Conservation (phyloP, 345 rosid species). For the Salix koriyanagi region DNA sequence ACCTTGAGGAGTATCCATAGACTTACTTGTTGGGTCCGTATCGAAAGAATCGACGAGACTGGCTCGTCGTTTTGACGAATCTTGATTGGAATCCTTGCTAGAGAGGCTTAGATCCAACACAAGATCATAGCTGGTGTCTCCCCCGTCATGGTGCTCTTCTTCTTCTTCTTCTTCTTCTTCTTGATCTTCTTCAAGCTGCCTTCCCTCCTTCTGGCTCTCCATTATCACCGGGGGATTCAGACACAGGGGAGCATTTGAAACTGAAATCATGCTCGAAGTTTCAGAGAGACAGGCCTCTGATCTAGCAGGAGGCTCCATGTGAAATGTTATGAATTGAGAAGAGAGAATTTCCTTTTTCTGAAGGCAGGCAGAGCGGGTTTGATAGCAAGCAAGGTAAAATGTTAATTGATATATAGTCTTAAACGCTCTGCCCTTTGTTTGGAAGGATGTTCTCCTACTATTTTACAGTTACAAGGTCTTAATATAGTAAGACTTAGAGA, state of each 20-base stretch:
- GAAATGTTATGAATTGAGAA: not conserved
- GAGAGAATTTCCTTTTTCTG: not conserved
- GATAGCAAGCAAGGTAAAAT: constrained; percentile 25
- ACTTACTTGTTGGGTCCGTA: constrained; percentile 16
- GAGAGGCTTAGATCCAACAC: constrained; percentile 62
- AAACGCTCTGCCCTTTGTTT: constrained; percentile 8
- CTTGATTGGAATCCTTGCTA: constrained; percentile 32
- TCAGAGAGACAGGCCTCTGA: constrained; percentile 33
- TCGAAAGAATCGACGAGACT: constrained; percentile 50
- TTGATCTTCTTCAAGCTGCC: constrained; percentile 4
- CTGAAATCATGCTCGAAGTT: constrained; percentile 34
- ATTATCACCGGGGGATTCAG: not conserved
- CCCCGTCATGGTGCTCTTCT: not conserved
- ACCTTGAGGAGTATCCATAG: constrained; percentile 23
- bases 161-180: not conserved
- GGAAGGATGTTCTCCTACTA: constrained; percentile 8
- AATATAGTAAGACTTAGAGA: constrained; percentile 15
- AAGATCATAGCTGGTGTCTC: constrained; percentile 17
- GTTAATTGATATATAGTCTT: constrained; percentile 13
- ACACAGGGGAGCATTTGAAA: constrained; percentile 17
- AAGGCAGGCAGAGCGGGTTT: constrained; percentile 18
- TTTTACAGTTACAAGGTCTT: constrained; percentile 39
- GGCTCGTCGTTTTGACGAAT: constrained; percentile 34
- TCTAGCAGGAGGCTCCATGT: constrained; percentile 40
- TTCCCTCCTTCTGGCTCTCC: not conserved